phyloP scores from a whole-genome alignment of 345 rosid genomes.

The Salix viminalis region DNA sequence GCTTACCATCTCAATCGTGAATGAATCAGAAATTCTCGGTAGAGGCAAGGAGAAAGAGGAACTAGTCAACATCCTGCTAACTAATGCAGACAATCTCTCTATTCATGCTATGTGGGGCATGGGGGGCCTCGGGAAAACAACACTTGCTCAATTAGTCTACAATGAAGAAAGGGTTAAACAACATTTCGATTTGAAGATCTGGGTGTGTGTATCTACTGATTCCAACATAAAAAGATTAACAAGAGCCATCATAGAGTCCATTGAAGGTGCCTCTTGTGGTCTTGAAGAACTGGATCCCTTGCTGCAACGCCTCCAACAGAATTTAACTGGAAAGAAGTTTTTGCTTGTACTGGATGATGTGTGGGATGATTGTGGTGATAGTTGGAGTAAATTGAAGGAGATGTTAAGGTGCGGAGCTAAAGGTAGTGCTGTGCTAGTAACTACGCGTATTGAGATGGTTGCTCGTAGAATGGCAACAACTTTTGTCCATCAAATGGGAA shows the following conservation, averaged over 20 bases:
- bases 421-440: neutral
- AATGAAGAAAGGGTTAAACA: neutral
- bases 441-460: neutral
- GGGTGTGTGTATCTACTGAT: constrained; percentile 11
- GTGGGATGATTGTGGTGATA: neutral
- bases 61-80: neutral
- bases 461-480: constrained; percentile 1
- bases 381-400: neutral
- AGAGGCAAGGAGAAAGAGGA: neutral
- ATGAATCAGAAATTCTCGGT: constrained; percentile 2
- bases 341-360: constrained; percentile 10
- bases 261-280: neutral
- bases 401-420: neutral
- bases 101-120: constrained; percentile 5
- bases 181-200: neutral
- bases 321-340: neutral
- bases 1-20: neutral
- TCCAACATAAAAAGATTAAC: neutral
- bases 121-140: neutral
- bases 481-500: neutral
- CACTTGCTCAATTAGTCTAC: constrained; percentile 9
- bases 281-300: neutral
- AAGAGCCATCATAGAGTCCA: constrained; percentile 1
- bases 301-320: neutral
- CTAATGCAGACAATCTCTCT: neutral